Base-by-base conservation (phyloP, 108 stramenopile species). In the Nitzschia putrida region DNA sequence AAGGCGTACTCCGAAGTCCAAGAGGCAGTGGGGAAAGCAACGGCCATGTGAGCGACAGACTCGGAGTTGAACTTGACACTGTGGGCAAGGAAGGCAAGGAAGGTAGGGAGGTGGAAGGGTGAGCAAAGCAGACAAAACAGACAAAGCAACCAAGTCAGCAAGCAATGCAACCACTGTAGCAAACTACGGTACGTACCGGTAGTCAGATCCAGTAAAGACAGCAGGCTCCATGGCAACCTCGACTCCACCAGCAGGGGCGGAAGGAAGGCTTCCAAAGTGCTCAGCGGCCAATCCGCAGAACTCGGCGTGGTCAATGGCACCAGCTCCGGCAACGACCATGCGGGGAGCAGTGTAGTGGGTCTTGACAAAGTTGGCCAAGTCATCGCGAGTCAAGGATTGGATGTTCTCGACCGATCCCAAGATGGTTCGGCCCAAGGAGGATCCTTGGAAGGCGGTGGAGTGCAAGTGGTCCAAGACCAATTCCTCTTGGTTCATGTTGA, bases 271-370 rank as follows among this genome's bases (percentile, higher is more conserved):
- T n/a, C 97, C 97, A 80, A 99, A 99, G 74, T 96, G 85, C 68
- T 91, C 52, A 18, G 88, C 80, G 0, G 96, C 96, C 71, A 98
- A 79, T 25, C 81, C 89, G 53, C 96, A 96, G 34, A 99, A 71
- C 79, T 85, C 63, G 1, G 61, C 71, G 82, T 99, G 99, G 69
- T 99, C 89, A 11, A 99, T 72, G 18, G 94, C 95, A 38, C 99
- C 99, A 0, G 99, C 99, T 9, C 96, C 99, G 13, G 96, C 97
- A 68, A 99, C 86, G 34, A 99, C 97, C 94, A 99, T 97, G 1
- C 94, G 83, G 0, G 95, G 95, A n/a, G 98, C 98, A 13, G 97
- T 95, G 88, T 99, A 99, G 76, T 99, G 98, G 7, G 97, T 97
- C 29, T 92, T 78, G 63, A 97, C 93, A 83, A 97, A 98, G 68